These are phyloP conservation scores for Ampelocalamus luodianensis DNA, from an alignment of 176 grass and related monocot genomes.

Conservation along the genomic window DNA sequence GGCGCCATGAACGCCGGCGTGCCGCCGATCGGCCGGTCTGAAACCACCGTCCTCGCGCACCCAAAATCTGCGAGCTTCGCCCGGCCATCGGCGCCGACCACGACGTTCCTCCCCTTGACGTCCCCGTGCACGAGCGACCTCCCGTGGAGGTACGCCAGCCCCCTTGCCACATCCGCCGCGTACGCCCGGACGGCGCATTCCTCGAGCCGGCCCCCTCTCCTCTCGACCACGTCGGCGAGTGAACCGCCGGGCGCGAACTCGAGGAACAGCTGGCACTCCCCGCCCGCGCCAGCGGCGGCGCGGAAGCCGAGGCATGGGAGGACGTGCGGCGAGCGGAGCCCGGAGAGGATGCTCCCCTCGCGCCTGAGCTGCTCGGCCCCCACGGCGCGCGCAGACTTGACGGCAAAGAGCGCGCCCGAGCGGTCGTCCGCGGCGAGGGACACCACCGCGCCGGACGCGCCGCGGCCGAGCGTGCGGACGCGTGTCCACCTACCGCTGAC, in stretches of 20 bases:
- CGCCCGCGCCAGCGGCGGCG: not conserved
- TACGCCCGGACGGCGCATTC: conserved; percentile 43
- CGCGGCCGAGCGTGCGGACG: conserved; percentile 31
- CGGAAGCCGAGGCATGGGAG: conserved; percentile 60
- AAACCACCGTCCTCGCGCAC: conserved; percentile 40
- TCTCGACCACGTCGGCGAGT: conserved; percentile 50
- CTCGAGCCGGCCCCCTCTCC: conserved; percentile 34
- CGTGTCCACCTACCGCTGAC: conserved; percentile 48
- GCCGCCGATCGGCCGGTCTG: conserved; percentile 46
- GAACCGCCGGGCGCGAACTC: conserved; percentile 74
- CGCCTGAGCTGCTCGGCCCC: conserved; percentile 41
- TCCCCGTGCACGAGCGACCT: conserved; percentile 64
- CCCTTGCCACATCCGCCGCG: conserved; percentile 57
- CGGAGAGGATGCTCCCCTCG: conserved; percentile 64
- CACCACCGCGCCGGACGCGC: conserved; percentile 44
- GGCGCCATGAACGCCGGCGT: conserved; percentile 6
- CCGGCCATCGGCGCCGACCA: conserved; percentile 61
- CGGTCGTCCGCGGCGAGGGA: conserved; percentile 41
- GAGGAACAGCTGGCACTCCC: conserved; percentile 61
- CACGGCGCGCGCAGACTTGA: conserved; percentile 56
- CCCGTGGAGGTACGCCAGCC: conserved; percentile 63
- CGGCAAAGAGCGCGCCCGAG: conserved; percentile 65
- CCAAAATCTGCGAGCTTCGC: conserved; percentile 79
- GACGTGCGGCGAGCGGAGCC: conserved; percentile 63
- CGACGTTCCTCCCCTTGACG: conserved; percentile 67